phyloP scores from a whole-genome alignment of 2,329 filamentous ascomycete species.

The Verticillium albo-atrum region DNA sequence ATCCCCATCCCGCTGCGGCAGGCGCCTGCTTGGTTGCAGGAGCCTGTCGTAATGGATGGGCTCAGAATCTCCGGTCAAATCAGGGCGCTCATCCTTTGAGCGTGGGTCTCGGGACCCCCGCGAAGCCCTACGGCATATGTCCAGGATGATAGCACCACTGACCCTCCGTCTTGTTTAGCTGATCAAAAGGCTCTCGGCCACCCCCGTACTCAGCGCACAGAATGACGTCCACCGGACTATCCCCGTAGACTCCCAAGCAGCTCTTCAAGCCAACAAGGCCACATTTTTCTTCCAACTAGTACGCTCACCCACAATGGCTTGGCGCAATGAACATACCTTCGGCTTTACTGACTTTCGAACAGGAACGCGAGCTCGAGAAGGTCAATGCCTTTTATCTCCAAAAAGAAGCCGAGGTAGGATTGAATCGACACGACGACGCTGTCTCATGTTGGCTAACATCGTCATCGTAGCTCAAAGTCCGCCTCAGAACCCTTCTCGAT shows the following conservation, averaged over 20 bases:
- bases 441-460: background rate
- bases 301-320: slow-evolving; percentile 28
- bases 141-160: slow-evolving; percentile 18
- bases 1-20: slow-evolving; percentile 8
- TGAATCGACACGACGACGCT: background rate
- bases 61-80: background rate
- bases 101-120: background rate
- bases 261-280: slow-evolving; percentile 93
- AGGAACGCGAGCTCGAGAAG: slow-evolving; percentile 98
- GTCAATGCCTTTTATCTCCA: slow-evolving; percentile 97
- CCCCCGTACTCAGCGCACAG: slow-evolving; percentile 75
- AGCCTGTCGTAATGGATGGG: background rate
- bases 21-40: background rate
- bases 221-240: slow-evolving; percentile 51
- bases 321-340: slow-evolving; percentile 12
- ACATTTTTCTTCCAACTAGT: slow-evolving; percentile 98
- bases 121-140: background rate
- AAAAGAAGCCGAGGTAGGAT: slow-evolving; percentile 88
- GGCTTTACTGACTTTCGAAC: slow-evolving; percentile 32
- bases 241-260: slow-evolving; percentile 72
- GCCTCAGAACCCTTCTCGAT: slow-evolving; percentile 85
- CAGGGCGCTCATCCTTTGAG: background rate
- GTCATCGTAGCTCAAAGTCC: slow-evolving; percentile 74
- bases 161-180: slow-evolving; percentile 55
- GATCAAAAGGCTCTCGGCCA: slow-evolving; percentile 96